phyloP scores from a whole-genome alignment of 805 yeast species.

The Teunomyces cretensis region DNA sequence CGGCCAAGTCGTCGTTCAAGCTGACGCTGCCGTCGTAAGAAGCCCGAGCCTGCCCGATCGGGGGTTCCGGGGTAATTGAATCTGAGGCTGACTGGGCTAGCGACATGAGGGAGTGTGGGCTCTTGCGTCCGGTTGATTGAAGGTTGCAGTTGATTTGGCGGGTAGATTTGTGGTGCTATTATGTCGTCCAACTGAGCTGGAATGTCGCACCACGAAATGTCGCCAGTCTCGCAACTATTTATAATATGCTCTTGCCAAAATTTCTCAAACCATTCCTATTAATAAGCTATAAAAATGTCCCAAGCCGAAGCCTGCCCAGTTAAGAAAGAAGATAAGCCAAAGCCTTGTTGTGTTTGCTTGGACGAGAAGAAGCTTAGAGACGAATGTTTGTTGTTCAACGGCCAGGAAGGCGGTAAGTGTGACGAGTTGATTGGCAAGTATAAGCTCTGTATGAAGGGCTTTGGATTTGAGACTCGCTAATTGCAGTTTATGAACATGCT shows the following conservation, averaged over 20 bases:
- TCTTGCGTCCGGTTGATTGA: background rate
- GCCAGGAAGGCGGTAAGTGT: conserved; percentile 83
- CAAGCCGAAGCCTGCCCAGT: conserved; percentile 4
- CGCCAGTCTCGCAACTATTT: too few relatives aligned
- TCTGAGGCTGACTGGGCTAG: background rate
- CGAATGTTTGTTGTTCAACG: conserved; percentile 79
- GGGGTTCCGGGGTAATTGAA: background rate
- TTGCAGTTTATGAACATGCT: too few relatives aligned
- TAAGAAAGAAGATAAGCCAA: conserved; percentile 55
- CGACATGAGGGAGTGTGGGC: background rate
- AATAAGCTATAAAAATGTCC: conserved; percentile 1
- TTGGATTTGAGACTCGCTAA: conserved; percentile 60
- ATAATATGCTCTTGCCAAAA: background rate
- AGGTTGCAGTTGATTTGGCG: background rate
- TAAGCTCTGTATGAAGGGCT: conserved; percentile 89
- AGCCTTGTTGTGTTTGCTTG: conserved; percentile 95
- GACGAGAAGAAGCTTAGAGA: conserved; percentile 81
- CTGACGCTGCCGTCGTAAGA: conserved; percentile 24
- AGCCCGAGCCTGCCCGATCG: conserved; percentile 9
- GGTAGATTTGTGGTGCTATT: background rate
- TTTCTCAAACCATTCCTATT: background rate
- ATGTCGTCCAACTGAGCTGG: background rate
- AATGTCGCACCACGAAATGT: background rate
- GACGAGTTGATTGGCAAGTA: conserved; percentile 66
- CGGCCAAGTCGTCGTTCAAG: conserved; percentile 36